phyloP scores from a whole-genome alignment of 1,139 yeast species.

The Yamadazyma triangularis region DNA sequence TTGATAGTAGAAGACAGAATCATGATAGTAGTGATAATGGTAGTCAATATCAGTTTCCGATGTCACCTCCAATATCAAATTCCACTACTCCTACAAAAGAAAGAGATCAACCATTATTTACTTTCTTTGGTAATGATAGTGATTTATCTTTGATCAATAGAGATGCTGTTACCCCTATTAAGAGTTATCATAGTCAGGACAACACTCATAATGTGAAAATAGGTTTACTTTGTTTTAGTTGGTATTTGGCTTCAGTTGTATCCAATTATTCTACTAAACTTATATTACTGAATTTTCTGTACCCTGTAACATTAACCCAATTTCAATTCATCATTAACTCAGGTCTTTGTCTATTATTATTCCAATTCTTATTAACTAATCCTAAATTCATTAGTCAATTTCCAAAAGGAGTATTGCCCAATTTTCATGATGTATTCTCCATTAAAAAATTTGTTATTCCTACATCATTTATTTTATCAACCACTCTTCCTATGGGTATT shows the following conservation, averaged over 20 bases:
- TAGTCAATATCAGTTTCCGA: constrained; percentile 15
- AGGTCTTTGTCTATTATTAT: constrained; percentile 38
- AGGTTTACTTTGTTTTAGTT: constrained; percentile 51
- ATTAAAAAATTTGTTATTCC: constrained; percentile 45
- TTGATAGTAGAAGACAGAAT: constrained; percentile 4
- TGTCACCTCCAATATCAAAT: constrained; percentile 36
- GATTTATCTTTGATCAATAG: too few relatives aligned
- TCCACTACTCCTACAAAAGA: constrained; percentile 29
- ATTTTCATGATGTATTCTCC: constrained; percentile 10
- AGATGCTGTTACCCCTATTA: too few relatives aligned
- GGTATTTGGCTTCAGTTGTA: constrained; percentile 82
- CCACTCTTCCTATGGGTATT: constrained; percentile 88
- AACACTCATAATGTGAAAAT: constrained; percentile 21
- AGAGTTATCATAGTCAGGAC: not conserved
- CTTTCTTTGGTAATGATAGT: too few relatives aligned
- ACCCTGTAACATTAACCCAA: constrained; percentile 83
- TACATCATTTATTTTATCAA: constrained; percentile 47
- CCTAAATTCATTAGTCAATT: constrained; percentile 27
- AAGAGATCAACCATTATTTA: too few relatives aligned
- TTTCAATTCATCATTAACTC: constrained; percentile 75
- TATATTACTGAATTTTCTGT: constrained; percentile 62
- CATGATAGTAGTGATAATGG: too few relatives aligned
- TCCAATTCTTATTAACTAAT: constrained; percentile 16
- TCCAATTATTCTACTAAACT: constrained; percentile 79
- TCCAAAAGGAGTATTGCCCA: constrained; percentile 60